Evolutionary conservation across 257 asterid species (phyloP), one percentile per base, ranked within the genome.

Genomic region (Penstemon barbatus): DNA sequence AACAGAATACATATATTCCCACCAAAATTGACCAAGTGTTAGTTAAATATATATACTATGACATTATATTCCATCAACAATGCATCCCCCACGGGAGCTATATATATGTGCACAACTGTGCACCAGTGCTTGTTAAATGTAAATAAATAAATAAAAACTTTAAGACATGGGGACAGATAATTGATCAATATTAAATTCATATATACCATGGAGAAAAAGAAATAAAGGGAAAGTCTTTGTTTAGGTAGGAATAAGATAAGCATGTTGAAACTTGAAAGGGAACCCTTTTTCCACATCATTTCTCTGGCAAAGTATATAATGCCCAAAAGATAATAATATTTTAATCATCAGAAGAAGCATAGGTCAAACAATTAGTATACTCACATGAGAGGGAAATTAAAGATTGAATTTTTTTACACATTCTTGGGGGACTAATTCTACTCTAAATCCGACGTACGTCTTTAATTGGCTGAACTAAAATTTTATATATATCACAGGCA

Each of bases 331-430:
- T 6, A 59, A 38, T 39, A 63, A 7, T 70, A 57, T 62, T 68
- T 39, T 37, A 36, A 69, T 70, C 11, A 58, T 18, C n/a, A 72
- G 60, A 81, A 40, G 69, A 39, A 61, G 70, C 81, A 81, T 61
- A 81, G 82, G 83, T 83, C 88, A 84, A 83, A 78, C 81, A 75
- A 82, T 71, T 81, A 81, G 73, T 73, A 78, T 77, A 79, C 79
- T 83, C 83, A 82, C 82, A 78, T 63, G 75, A 51, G 65, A 37
- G 6, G 37, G 57, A 70, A 70, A 73, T 44, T 44, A 71, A 51
- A 44, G 45, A 38, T 60, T 45, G 72, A 46, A 25, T 25, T 46
- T 19, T 45, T 8, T 49, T 6, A 49, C 54, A 9, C 15, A 3
- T 3, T 46, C 51, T 25, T 25, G 2, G 33, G 33, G 33, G 33